Evolutionary conservation across 2,329 filamentous ascomycete genomes (phyloP), one percentile per base, ranked within the genome.

Genomic region (Fusarium sp.): DNA sequence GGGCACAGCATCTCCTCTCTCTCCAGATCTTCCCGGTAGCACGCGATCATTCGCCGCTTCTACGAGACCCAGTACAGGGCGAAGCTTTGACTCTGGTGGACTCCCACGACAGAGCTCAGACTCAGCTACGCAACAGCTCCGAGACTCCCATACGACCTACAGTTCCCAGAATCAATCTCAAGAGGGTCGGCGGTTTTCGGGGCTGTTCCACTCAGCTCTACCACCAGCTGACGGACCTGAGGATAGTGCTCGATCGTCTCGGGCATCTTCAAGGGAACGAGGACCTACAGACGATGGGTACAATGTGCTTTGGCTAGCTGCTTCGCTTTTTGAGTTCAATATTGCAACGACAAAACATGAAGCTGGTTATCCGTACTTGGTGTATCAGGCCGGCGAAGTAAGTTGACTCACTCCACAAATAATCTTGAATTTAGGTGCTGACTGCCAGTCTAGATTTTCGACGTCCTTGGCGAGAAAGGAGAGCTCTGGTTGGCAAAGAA

Each of bases 401-500:
- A 77, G 88, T 83, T 41, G 33, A 58, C 17, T n/a, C 22, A 13
- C 36, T 25, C 29, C 18, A 20, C 13, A 31, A 31, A 25, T 27
- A 5, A 13, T 20, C n/a, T 10, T 13, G 36, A 12, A 18, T 20
- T 20, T 53, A 22, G 29, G 49, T 22, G 57, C 74, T 62, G 27
- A 71, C 31, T 44, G 8, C 5, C 47, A 29, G 7, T 55, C 22
- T 72, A 92, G 89, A 93, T 95, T 71, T 95, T 95, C 78, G 93
- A 95, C 83, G 92, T 99, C 58, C 94, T 99, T 79, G 96, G 92
- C 35, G 95, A 98, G 82, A 98, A 98, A 81, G 96, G 96, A 71
- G 96, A 99, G 84, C 88, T 98, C 53, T 99, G 96, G 96, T 90
- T 99, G 63, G 96, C 96, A 58, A 94, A 94, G 81, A 99, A 99